Percentiles rank a stretch among this genome's conserved stretches.
phyloP scores from a whole-genome alignment of 305 asterid species.

The Ajuga reptans region DNA sequence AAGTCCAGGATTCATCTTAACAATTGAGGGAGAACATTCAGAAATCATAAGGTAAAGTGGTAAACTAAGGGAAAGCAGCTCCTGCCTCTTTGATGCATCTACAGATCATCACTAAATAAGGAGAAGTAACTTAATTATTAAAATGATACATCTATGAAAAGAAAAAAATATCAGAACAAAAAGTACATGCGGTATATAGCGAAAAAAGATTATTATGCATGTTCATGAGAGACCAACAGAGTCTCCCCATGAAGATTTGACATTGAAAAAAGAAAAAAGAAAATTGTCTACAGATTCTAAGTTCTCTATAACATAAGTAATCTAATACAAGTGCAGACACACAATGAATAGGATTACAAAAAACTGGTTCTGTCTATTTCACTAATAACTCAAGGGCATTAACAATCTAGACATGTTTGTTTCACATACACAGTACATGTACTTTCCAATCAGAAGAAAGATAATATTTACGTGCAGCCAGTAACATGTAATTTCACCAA shows the following conservation, averaged over 20 bases:
- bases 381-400: not conserved
- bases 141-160: not conserved
- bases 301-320: not conserved
- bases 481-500: constrained; percentile 5
- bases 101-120: not conserved
- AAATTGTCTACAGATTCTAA: not conserved
- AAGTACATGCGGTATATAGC: not conserved
- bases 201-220: not conserved
- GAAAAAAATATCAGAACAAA: not conserved
- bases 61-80: not conserved
- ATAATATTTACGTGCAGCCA: not conserved
- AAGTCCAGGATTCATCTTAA: not conserved
- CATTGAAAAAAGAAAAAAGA: not conserved
- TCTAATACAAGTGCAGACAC: not conserved
- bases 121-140: not conserved
- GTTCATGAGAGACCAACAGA: not conserved
- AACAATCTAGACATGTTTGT: not conserved
- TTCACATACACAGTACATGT: not conserved
- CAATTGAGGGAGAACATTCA: not conserved
- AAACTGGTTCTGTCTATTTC: not conserved
- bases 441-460: not conserved
- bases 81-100: not conserved
- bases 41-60: not conserved
- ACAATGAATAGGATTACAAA: not conserved
- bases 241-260: not conserved